Percentiles rank a stretch among this genome's conserved stretches.
Conservation (phyloP, 345 rosid genomes). For the Populus alba region DNA sequence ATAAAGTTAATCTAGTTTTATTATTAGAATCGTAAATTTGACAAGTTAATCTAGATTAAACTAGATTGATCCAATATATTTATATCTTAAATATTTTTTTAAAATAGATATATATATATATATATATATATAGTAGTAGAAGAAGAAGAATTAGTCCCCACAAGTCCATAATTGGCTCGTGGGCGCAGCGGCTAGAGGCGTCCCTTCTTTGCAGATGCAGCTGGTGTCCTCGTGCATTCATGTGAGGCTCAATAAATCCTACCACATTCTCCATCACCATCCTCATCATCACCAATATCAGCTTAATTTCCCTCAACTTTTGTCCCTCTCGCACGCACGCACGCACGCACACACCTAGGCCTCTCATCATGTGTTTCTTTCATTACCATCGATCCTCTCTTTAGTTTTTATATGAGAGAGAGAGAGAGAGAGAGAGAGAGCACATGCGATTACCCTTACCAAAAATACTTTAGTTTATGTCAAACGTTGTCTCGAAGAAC, state of each 20-base stretch:
- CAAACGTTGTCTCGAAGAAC: neutral
- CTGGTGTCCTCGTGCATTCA: constrained; percentile 49
- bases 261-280: constrained; percentile 25
- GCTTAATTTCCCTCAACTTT: constrained; percentile 1
- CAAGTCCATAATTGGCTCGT: constrained; percentile 32
- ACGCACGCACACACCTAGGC: constrained; percentile 1
- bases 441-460: neutral
- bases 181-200: constrained; percentile 20
- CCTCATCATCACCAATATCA: neutral
- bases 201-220: constrained; percentile 18
- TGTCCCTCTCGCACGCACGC: constrained; percentile 1
- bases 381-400: constrained; percentile 11
- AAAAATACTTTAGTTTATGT: constrained; percentile 4
- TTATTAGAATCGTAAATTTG: fast-evolving
- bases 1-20: fast-evolving
- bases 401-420: neutral
- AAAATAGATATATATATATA: no score
- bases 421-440: constrained; percentile 25
- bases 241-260: constrained; percentile 41
- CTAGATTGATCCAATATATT: fast-evolving
- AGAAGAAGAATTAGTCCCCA: constrained; percentile 22
- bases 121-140: no score
- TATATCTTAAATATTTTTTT: no score
- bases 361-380: constrained; percentile 36
- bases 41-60: fast-evolving